A percentile compares a stretch with the other conserved stretches of the same genome.
Conservation (phyloP, 139 green algal genomes). For the Tetraselmis striata region DNA sequence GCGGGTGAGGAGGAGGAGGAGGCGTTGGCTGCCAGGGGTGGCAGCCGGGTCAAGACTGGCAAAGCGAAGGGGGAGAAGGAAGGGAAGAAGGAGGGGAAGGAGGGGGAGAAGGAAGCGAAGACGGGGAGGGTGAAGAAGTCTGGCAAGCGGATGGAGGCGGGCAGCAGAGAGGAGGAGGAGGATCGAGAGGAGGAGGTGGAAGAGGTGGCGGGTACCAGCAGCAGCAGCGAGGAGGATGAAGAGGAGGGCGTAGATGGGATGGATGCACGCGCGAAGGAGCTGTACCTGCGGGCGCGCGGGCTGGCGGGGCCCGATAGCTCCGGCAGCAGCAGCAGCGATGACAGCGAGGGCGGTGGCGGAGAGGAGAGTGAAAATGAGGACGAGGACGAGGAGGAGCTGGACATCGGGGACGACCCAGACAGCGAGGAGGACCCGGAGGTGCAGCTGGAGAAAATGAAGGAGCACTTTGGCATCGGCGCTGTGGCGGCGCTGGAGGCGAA, state of each 20-base stretch:
- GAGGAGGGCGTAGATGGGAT: conserved; percentile 6
- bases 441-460: background rate
- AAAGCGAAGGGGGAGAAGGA: background rate
- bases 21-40: no score
- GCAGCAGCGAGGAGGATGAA: conserved; percentile 9
- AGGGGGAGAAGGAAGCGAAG: conserved; percentile 14
- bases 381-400: conserved; percentile 20
- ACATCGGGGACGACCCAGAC: background rate
- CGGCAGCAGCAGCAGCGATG: background rate
- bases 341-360: background rate
- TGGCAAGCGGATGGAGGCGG: background rate
- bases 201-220: background rate
- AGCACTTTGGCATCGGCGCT: background rate
- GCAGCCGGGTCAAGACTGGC: conserved; percentile 8
- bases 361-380: conserved; percentile 25
- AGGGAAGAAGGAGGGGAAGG: conserved; percentile 15
- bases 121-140: background rate
- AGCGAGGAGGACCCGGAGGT: background rate
- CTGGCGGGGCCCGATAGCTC: conserved; percentile 1
- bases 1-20: conserved; percentile 34
- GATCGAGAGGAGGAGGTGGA: background rate
- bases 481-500: background rate
- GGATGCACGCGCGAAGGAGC: background rate
- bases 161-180: background rate
- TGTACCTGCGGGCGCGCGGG: background rate